A percentile compares a stretch with the other conserved stretches of the same genome.
These are phyloP conservation scores for Candida krabiensis DNA, from an alignment of 805 yeast genomes.

Conservation along the genomic window DNA sequence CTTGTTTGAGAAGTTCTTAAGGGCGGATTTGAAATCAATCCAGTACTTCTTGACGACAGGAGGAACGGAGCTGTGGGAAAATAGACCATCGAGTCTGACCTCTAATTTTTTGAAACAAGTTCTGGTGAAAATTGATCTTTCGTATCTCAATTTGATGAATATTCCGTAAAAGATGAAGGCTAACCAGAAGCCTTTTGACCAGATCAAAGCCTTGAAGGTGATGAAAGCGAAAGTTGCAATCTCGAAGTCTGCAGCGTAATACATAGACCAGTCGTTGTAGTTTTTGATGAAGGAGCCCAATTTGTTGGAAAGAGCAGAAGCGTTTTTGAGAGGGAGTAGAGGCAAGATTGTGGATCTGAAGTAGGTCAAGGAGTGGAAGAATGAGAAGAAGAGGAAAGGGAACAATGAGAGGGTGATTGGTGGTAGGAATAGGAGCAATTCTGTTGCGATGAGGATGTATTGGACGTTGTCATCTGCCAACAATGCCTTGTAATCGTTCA, in stretches of 20 bases:
- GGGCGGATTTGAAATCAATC: conserved; percentile 42
- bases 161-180: conserved; percentile 52
- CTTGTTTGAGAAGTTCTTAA: conserved; percentile 22
- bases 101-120: conserved; percentile 62
- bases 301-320: conserved; percentile 10
- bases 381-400: conserved; percentile 76
- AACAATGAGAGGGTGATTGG: conserved; percentile 59
- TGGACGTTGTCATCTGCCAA: conserved; percentile 50
- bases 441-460: conserved; percentile 58
- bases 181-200: conserved; percentile 62
- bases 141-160: conserved; percentile 77
- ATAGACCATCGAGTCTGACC: conserved; percentile 56
- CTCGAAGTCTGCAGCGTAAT: conserved; percentile 60
- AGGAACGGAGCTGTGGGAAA: conserved; percentile 55
- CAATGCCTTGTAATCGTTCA: conserved; percentile 26
- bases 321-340: conserved; percentile 37
- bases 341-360: conserved; percentile 67
- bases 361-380: conserved; percentile 81
- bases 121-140: conserved; percentile 72
- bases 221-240: conserved; percentile 26
- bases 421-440: conserved; percentile 58
- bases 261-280: conserved; percentile 60
- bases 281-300: conserved; percentile 47
- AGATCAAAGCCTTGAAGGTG: conserved; percentile 45
- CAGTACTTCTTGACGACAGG: conserved; percentile 48